Conservation (phyloP, 306 rosid species). For the Prunus kanzakura region DNA sequence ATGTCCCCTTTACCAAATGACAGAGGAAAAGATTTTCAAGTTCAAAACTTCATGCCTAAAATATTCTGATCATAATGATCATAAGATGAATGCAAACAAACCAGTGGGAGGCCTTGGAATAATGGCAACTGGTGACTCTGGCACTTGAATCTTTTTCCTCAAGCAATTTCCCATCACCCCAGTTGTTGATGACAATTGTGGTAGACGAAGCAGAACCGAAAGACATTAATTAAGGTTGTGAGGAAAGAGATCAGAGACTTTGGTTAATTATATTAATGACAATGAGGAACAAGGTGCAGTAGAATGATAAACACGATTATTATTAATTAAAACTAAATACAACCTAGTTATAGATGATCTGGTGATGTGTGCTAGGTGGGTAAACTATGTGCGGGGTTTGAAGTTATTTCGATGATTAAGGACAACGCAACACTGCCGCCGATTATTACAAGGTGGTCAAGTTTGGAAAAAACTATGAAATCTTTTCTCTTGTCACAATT, state of each 20-base stretch:
- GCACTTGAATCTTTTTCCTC: constrained; percentile 12
- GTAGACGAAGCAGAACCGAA: not conserved
- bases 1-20: not conserved
- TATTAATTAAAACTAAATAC: not conserved
- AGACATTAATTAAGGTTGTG: not conserved
- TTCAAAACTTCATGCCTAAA: not conserved
- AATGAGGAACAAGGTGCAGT: not conserved
- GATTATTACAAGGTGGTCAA: not conserved
- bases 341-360: constrained; percentile 17
- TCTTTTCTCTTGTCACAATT: not conserved
- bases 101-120: constrained; percentile 20
- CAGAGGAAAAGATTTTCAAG: not conserved
- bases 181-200: not conserved
- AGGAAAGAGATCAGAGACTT: not conserved
- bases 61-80: not conserved
- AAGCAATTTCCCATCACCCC: constrained; percentile 37
- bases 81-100: constrained; percentile 15
- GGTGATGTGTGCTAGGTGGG: constrained; percentile 24
- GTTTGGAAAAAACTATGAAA: not conserved
- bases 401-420: not conserved
- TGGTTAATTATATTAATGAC: not conserved
- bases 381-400: not conserved
- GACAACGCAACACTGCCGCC: not conserved
- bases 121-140: constrained; percentile 15
- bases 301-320: not conserved